Percentiles rank a stretch among this genome's conserved stretches.
Evolutionary conservation across 2,329 filamentous ascomycete species (phyloP).

Genomic region (Fusarium kyushuense): DNA sequence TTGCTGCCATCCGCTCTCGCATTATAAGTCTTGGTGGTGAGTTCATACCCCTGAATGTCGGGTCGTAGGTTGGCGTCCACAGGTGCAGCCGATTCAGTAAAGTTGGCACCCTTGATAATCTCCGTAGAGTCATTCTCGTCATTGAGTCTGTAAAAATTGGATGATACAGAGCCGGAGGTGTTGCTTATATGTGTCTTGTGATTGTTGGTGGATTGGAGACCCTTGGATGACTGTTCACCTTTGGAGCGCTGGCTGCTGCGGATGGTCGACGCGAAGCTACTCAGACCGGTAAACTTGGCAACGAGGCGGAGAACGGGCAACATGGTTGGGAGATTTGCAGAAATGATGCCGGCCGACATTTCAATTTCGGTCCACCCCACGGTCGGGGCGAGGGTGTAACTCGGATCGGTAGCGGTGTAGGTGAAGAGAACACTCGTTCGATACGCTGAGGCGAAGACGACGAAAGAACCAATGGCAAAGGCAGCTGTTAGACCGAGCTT

Average conservation of each 20-base stretch:
- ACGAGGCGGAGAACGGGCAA: conserved; percentile 58
- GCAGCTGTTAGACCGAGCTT: conserved; percentile 60
- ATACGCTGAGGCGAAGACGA: conserved; percentile 63
- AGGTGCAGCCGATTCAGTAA: not conserved
- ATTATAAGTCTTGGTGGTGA: conserved; percentile 51
- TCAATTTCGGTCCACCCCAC: conserved; percentile 64
- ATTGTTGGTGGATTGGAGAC: conserved; percentile 25
- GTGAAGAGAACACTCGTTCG: conserved; percentile 61
- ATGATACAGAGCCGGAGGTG: conserved; percentile 30
- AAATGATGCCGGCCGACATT: conserved; percentile 63
- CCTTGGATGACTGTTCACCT: conserved; percentile 36
- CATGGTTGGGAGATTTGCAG: conserved; percentile 65
- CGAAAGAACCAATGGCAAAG: conserved; percentile 60
- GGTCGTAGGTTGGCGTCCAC: conserved; percentile 46
- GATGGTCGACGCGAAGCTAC: conserved; percentile 43
- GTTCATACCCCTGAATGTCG: conserved; percentile 50
- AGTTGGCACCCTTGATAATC: conserved; percentile 30
- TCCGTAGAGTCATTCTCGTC: conserved; percentile 50
- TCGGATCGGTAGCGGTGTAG: conserved; percentile 55
- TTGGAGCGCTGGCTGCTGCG: conserved; percentile 43
- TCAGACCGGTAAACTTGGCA: conserved; percentile 55
- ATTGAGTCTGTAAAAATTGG: conserved; percentile 51
- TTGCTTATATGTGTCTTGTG: conserved; percentile 1
- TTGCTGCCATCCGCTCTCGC: conserved; percentile 44
- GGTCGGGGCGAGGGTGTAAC: conserved; percentile 61